Evolutionary conservation across 257 asterid genomes (phyloP).

Genomic region (Solanum gandarillasii): DNA sequence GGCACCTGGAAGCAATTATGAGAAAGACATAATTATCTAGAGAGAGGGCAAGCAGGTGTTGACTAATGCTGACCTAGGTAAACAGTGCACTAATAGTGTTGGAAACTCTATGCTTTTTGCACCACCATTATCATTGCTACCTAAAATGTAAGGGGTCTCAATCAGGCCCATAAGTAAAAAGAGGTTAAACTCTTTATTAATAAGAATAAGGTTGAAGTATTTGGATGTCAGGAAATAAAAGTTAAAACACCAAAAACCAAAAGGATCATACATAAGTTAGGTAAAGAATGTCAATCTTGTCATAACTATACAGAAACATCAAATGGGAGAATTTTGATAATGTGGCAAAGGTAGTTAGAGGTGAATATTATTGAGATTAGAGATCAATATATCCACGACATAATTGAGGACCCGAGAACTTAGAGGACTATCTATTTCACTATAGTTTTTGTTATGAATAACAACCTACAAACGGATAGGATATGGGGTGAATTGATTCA

Average conservation of each 20-base stretch:
- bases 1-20: too few species aligned
- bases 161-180: background rate
- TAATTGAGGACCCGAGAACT: background rate
- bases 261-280: background rate
- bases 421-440: background rate
- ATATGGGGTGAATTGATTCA: background rate
- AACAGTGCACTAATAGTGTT: background rate
- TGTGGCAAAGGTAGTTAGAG: background rate
- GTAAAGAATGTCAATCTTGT: background rate
- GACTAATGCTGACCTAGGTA: too few species aligned
- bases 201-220: background rate
- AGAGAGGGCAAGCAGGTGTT: too few species aligned
- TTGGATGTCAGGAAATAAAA: background rate
- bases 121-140: background rate
- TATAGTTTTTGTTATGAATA: background rate
- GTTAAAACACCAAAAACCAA: background rate
- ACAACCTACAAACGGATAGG: background rate
- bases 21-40: too few species aligned
- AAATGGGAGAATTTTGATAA: background rate
- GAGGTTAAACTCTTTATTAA: background rate
- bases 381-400: background rate
- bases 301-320: background rate
- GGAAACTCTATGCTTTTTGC: background rate
- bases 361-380: too few species aligned
- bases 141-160: background rate